A percentile compares a stretch with the other conserved stretches of the same genome.
Evolutionary conservation across 768 basidiomycete genomes (phyloP).

Genomic region (Boletus sp.): DNA sequence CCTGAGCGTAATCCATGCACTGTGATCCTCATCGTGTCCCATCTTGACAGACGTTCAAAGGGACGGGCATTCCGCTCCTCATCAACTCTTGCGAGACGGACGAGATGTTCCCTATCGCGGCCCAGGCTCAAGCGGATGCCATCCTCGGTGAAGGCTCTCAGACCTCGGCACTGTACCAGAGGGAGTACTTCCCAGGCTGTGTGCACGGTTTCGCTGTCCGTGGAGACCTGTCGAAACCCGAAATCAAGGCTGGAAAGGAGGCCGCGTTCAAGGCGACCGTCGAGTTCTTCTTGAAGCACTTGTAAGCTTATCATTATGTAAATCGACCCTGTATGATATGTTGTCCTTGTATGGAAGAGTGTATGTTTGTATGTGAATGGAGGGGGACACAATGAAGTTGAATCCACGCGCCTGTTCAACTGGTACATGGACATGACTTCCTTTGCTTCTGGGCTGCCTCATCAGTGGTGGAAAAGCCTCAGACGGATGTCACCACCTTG

Average conservation of each 20-base stretch:
- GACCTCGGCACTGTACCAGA: constrained; percentile 39
- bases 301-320: constrained; percentile 13
- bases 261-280: constrained; percentile 49
- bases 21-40: not conserved
- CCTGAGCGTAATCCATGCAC: no score
- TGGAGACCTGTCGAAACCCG: constrained; percentile 45
- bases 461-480: no score
- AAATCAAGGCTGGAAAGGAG: constrained; percentile 60
- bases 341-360: no score
- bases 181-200: constrained; percentile 35
- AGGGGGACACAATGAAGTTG: not conserved
- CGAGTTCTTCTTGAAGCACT: constrained; percentile 46
- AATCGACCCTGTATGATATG: not conserved
- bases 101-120: constrained; percentile 45
- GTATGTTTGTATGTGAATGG: not conserved
- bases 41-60: constrained; percentile 44
- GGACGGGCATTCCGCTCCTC: constrained; percentile 53
- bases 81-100: constrained; percentile 65
- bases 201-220: constrained; percentile 56
- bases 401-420: not conserved
- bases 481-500: no score
- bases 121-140: constrained; percentile 44
- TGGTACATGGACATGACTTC: no score
- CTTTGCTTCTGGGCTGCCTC: no score
- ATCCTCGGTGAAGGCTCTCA: constrained; percentile 46